These are phyloP conservation scores for Aspergillus carlsbadensis DNA, from an alignment of 495 filamentous ascomycete species.

Conservation along the genomic window DNA sequence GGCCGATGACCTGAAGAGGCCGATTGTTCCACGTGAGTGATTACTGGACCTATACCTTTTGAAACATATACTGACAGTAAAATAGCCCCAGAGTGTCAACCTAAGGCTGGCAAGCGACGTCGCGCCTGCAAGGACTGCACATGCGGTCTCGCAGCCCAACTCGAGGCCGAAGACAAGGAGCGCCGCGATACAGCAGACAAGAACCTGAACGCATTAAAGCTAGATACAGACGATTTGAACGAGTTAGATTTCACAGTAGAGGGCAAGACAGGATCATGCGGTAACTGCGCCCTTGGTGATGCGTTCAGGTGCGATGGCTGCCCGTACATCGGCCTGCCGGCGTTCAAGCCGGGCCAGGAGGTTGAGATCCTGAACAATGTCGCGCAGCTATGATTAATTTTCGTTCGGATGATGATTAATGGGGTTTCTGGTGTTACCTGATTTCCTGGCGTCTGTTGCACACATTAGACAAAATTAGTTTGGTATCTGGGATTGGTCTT, in stretches of 20 bases:
- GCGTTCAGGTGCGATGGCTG: constrained; percentile 63
- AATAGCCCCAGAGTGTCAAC: constrained; percentile 77
- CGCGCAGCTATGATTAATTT: constrained; percentile 65
- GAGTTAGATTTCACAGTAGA: constrained; percentile 93
- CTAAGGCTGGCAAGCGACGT: constrained; percentile 80
- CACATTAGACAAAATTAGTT: too few species aligned
- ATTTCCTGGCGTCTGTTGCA: background rate
- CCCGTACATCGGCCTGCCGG: constrained; percentile 88
- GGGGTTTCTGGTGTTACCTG: background rate
- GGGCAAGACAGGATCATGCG: constrained; percentile 91
- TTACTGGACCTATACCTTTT: background rate
- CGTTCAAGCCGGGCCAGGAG: constrained; percentile 96
- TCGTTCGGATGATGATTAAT: background rate
- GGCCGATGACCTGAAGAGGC: constrained; percentile 73
- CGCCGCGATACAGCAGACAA: constrained; percentile 62
- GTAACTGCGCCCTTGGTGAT: constrained; percentile 90
- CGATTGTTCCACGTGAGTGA: constrained; percentile 72
- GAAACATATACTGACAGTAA: background rate
- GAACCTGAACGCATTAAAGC: constrained; percentile 62
- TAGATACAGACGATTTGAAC: constrained; percentile 71
- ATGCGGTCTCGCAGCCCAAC: constrained; percentile 76
- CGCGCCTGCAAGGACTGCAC: constrained; percentile 98
- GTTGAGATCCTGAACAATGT: constrained; percentile 82
- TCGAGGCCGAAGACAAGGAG: constrained; percentile 78
- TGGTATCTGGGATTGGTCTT: too few species aligned